Conservation (phyloP, 139 green algal species). For the Chlorella sp. region DNA sequence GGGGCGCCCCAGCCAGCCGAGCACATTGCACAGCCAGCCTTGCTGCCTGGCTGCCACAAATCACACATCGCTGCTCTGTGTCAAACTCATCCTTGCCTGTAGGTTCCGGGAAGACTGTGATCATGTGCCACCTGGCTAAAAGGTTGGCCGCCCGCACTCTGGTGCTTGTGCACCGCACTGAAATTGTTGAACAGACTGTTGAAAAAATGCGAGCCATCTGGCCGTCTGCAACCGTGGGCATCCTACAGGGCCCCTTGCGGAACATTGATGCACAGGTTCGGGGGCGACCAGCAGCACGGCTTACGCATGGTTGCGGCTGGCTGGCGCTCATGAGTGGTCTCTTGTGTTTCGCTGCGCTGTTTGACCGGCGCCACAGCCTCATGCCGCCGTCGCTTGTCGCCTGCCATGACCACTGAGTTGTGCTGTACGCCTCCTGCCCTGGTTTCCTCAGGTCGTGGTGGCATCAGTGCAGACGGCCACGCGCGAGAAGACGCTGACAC, state of each 20-base stretch:
- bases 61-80: background rate
- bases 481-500: background rate
- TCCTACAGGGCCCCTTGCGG: constrained; percentile 18
- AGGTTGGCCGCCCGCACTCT: constrained; percentile 5
- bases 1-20: no score
- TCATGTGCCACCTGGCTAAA: constrained; percentile 17
- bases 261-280: constrained; percentile 35
- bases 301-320: background rate
- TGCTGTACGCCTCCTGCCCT: no score
- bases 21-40: no score
- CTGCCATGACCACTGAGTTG: no score
- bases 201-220: constrained; percentile 9
- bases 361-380: no score
- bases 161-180: constrained; percentile 36
- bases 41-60: background rate
- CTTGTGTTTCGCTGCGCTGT: background rate
- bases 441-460: constrained; percentile 39
- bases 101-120: constrained; percentile 42
- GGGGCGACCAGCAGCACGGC: no score
- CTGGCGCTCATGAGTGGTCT: no score
- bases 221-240: background rate
- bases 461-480: constrained; percentile 37
- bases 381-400: no score
- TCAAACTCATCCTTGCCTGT: background rate
- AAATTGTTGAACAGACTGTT: constrained; percentile 36